phyloP scores from a whole-genome alignment of 139 green algal species.

The Micractinium conductrix region DNA sequence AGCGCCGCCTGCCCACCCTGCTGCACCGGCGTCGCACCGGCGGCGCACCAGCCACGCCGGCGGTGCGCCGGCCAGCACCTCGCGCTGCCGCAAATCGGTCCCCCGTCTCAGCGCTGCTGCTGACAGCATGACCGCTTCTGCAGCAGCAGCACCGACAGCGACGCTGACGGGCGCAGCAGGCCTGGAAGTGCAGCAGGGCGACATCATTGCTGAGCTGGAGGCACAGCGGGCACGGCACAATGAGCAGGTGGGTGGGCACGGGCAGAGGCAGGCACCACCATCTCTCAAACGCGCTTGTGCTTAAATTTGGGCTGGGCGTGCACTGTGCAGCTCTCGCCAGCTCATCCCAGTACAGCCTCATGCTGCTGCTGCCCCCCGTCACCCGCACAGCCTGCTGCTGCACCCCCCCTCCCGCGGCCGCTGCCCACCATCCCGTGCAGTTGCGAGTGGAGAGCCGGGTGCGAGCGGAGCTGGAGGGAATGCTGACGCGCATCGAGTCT shows the following conservation, averaged over 20 bases:
- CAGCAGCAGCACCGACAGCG: neutral
- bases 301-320: too few relatives aligned
- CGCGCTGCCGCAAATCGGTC: neutral
- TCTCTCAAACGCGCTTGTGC: too few relatives aligned
- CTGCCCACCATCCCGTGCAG: neutral
- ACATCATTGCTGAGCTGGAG: conserved; percentile 39
- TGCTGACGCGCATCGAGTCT: conserved; percentile 85
- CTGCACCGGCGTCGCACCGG: neutral
- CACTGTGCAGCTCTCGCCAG: neutral
- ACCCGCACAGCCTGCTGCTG: neutral
- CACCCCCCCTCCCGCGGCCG: neutral
- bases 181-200: neutral
- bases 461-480: conserved; percentile 82
- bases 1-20: neutral
- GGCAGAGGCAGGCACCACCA: too few relatives aligned
- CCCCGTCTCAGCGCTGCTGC: neutral
- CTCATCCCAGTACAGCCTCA: neutral
- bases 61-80: neutral
- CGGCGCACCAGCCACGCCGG: neutral
- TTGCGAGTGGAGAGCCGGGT: conserved; percentile 31
- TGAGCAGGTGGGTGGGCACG: conserved; percentile 1
- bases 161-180: neutral
- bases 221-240: conserved; percentile 27
- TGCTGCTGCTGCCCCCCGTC: neutral
- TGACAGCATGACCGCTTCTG: neutral